Evolutionary conservation across 2,329 filamentous ascomycete genomes (phyloP).

Genomic region (Diaporthe humulicola): DNA sequence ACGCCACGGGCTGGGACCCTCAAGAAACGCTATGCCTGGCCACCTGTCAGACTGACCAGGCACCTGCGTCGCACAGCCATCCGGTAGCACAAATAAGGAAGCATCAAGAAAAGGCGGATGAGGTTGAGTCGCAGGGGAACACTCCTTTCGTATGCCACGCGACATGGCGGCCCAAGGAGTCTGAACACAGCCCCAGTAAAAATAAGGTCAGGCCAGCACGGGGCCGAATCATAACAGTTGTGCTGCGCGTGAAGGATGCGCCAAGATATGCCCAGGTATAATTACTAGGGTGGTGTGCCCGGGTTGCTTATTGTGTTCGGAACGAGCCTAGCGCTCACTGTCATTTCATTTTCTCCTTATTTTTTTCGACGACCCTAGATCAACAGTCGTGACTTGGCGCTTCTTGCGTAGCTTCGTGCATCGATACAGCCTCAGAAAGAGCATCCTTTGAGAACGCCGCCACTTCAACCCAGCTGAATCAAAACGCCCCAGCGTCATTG

Average conservation of each 20-base stretch:
- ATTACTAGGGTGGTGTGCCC: not conserved
- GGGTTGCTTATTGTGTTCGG: not conserved
- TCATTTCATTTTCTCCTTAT: not conserved
- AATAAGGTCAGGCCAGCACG: not conserved
- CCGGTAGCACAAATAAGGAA: not conserved
- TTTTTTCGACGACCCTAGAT: too few relatives aligned
- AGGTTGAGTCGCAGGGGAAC: not conserved
- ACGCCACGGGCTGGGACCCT: not conserved
- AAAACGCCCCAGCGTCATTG: not conserved
- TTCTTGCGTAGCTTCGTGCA: not conserved
- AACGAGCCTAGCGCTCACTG: not conserved
- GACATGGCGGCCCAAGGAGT: not conserved
- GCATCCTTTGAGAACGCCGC: not conserved
- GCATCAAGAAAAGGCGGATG: too few relatives aligned
- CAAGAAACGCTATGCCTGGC: not conserved
- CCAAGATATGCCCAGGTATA: not conserved
- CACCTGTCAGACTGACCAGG: not conserved
- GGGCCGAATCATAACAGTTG: conserved; percentile 8
- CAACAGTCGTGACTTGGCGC: not conserved
- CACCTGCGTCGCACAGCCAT: conserved; percentile 1
- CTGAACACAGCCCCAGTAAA: not conserved
- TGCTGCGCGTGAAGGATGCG: conserved; percentile 19
- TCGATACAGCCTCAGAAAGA: too few relatives aligned
- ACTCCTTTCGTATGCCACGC: conserved; percentile 3
- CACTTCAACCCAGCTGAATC: too few relatives aligned